Conservation (phyloP, 306 rosid species). For the Morella rubra region DNA sequence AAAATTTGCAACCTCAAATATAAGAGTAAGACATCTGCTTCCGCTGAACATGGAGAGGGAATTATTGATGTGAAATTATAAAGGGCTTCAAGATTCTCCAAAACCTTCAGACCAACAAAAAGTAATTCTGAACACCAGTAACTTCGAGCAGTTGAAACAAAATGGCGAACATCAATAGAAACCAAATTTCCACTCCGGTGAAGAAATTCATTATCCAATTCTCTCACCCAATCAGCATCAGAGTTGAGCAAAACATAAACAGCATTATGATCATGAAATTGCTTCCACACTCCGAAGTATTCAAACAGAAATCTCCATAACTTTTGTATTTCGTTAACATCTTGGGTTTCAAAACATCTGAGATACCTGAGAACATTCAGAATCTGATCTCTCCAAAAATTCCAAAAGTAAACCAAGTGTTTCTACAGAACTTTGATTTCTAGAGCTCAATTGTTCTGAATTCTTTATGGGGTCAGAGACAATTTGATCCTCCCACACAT, state of each 20-base stretch:
- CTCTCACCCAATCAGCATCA: conserved; percentile 58
- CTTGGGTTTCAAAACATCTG: conserved; percentile 33
- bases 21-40: conserved; percentile 36
- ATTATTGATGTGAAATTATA: conserved; percentile 24
- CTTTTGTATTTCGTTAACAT: conserved; percentile 20
- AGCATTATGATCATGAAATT: conserved; percentile 15
- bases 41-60: conserved; percentile 19
- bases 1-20: conserved; percentile 49
- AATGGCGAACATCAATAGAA: conserved; percentile 31
- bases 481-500: conserved; percentile 40
- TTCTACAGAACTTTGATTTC: conserved; percentile 46
- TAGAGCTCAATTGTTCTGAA: conserved; percentile 26
- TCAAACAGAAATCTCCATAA: conserved; percentile 47
- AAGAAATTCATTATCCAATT: conserved; percentile 30
- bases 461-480: conserved; percentile 28
- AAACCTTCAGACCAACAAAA: conserved; percentile 50
- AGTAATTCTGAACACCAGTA: conserved; percentile 60
- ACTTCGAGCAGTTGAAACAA: conserved; percentile 38
- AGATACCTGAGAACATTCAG: conserved; percentile 35
- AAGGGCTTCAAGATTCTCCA: conserved; percentile 44
- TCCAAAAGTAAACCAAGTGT: conserved; percentile 67
- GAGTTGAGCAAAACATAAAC: conserved; percentile 46
- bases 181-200: conserved; percentile 40
- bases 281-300: conserved; percentile 57
- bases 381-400: conserved; percentile 59